A percentile compares a stretch with the other conserved stretches of the same genome.
Conservation (phyloP, 148 eudicot genomes). For the Camellia granthamiana region DNA sequence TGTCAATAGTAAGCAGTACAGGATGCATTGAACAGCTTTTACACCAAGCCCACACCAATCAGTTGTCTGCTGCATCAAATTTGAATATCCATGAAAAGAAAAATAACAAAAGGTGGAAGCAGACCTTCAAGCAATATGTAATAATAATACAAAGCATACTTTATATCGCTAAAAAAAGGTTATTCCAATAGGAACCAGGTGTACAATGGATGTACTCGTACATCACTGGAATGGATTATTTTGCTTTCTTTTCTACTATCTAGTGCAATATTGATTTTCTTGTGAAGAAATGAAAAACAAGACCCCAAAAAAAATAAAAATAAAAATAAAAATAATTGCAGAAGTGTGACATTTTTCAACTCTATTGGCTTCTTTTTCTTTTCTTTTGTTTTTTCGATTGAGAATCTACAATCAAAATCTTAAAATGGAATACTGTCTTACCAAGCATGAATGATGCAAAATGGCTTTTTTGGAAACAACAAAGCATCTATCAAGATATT, state of each 20-base stretch:
- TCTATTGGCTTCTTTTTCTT: too few species aligned
- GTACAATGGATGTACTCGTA: neutral
- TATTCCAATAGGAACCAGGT: neutral
- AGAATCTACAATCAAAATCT: too few species aligned
- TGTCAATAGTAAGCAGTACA: neutral
- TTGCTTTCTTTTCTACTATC: neutral
- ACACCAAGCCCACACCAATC: neutral
- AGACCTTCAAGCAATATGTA: neutral
- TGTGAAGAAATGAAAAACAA: neutral
- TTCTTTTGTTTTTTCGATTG: too few species aligned
- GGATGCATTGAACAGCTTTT: neutral
- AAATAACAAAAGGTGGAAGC: neutral
- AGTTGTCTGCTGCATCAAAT: neutral
- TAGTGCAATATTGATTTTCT: neutral
- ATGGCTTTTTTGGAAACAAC: neutral
- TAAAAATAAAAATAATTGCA: neutral
- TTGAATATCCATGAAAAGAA: neutral
- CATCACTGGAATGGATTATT: neutral
- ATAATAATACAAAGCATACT: neutral
- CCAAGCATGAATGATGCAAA: conserved; percentile 1
- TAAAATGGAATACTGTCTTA: neutral
- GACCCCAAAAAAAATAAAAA: neutral
- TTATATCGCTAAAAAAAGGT: neutral
- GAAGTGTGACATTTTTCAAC: neutral
- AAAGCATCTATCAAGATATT: conserved; percentile 15